These are phyloP conservation scores for Patellaria atrata DNA, from an alignment of 495 filamentous ascomycete genomes.

Conservation along the genomic window DNA sequence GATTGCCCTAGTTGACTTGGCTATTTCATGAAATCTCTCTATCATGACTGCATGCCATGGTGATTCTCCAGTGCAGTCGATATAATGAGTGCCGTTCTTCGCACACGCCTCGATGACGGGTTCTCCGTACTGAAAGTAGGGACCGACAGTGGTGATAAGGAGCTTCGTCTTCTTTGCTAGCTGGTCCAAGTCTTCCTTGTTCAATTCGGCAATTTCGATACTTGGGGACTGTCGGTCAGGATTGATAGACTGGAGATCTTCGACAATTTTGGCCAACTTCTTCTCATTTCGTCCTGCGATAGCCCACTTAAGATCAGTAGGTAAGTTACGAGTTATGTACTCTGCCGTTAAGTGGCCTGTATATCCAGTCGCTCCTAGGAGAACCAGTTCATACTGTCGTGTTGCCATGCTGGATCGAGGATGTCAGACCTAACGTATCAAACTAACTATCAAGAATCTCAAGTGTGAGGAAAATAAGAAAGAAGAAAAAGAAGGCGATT, in stretches of 20 bases:
- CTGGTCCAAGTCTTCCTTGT: slow-evolving; percentile 42
- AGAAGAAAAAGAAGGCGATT: too few relatives aligned
- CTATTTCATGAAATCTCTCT: slow-evolving; percentile 59
- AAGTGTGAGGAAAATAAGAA: too few relatives aligned
- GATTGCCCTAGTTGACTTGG: slow-evolving; percentile 62
- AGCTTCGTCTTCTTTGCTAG: slow-evolving; percentile 63
- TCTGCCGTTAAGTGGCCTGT: slow-evolving; percentile 69
- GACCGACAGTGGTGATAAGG: slow-evolving; percentile 74
- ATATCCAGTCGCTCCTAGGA: slow-evolving; percentile 78
- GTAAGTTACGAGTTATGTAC: slow-evolving; percentile 56
- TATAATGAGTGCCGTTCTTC: slow-evolving; percentile 73
- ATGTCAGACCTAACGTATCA: too few relatives aligned
- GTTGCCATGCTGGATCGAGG: slow-evolving; percentile 21
- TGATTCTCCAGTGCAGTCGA: slow-evolving; percentile 75
- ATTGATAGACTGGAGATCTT: slow-evolving; percentile 50
- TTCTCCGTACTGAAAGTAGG: slow-evolving; percentile 65
- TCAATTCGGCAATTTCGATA: slow-evolving; percentile 51
- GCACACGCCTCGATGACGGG: slow-evolving; percentile 81
- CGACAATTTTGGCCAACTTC: slow-evolving; percentile 56
- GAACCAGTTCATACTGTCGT: slow-evolving; percentile 65
- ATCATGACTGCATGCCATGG: slow-evolving; percentile 72
- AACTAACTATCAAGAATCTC: too few relatives aligned
- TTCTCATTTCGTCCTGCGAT: slow-evolving; percentile 63
- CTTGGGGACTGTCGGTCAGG: slow-evolving; percentile 44
- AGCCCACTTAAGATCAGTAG: slow-evolving; percentile 79